Evolutionary conservation across 2,329 filamentous ascomycete species (phyloP).

Genomic region (Beauveria varroae): DNA sequence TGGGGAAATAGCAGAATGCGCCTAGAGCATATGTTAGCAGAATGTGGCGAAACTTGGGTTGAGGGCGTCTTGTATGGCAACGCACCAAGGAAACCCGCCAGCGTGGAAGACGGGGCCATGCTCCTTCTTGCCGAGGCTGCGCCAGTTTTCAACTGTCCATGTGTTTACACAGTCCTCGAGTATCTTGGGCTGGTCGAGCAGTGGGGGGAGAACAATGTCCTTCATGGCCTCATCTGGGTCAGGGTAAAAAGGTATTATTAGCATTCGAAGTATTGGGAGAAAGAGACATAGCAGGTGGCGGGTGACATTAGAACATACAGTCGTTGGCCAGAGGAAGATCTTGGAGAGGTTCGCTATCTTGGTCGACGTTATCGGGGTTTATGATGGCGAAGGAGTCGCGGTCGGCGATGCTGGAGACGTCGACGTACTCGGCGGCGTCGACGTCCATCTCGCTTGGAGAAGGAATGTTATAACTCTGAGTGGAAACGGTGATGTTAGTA

Average conservation of each 20-base stretch:
- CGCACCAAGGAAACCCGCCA: slow-evolving; percentile 78
- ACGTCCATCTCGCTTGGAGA: slow-evolving; percentile 51
- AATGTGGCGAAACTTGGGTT: not conserved
- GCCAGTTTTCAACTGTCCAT: slow-evolving; percentile 86
- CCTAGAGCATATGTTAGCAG: slow-evolving; percentile 41
- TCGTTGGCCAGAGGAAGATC: slow-evolving; percentile 45
- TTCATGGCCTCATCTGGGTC: slow-evolving; percentile 72
- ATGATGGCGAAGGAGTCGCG: slow-evolving; percentile 47
- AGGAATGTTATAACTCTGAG: slow-evolving; percentile 45
- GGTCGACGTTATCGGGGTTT: slow-evolving; percentile 43
- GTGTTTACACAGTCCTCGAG: slow-evolving; percentile 69
- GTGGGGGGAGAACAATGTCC: slow-evolving; percentile 64
- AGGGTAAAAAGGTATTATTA: slow-evolving; percentile 16
- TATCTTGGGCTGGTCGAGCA: slow-evolving; percentile 69
- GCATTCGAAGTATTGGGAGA: slow-evolving; percentile 7
- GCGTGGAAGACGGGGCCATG: slow-evolving; percentile 85
- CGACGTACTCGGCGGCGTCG: slow-evolving; percentile 47
- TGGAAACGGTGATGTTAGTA: slow-evolving; percentile 16
- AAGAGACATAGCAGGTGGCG: not conserved
- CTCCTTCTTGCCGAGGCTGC: slow-evolving; percentile 65
- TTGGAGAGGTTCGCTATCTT: slow-evolving; percentile 39
- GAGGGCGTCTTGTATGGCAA: slow-evolving; percentile 13
- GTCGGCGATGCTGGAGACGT: slow-evolving; percentile 40
- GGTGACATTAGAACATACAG: slow-evolving; percentile 31
- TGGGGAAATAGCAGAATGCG: slow-evolving; percentile 91